Conservation (phyloP, 768 basidiomycete genomes). For the Chlorophyllum brunneum region DNA sequence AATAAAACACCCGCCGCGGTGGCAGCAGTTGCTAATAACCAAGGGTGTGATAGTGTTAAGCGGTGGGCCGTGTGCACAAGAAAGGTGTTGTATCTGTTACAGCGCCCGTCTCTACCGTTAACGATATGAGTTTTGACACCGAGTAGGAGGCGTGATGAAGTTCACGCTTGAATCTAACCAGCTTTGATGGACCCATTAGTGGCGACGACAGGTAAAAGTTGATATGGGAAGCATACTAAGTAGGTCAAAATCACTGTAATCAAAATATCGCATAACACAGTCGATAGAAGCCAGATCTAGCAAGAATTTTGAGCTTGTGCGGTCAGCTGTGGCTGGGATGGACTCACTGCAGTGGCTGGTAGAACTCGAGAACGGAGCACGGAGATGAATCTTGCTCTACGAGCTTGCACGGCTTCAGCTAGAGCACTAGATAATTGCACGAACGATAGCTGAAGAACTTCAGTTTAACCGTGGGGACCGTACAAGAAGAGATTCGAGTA, state of each 20-base stretch:
- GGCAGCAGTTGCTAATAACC: not conserved
- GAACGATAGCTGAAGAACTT: not conserved
- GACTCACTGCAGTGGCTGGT: not conserved
- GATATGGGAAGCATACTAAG: not conserved
- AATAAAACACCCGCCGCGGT: not conserved
- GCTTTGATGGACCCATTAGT: not conserved
- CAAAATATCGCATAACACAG: slow-evolving; percentile 1
- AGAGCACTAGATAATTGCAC: not conserved
- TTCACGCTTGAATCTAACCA: not conserved
- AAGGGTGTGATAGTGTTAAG: not conserved
- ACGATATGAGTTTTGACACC: not conserved
- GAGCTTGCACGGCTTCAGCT: not conserved
- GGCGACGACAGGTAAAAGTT: too few relatives aligned
- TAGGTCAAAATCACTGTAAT: not conserved
- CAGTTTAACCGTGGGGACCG: not conserved
- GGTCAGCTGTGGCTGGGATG: not conserved
- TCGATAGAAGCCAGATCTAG: slow-evolving; percentile 6
- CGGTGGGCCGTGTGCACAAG: not conserved
- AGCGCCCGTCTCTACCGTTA: not conserved
- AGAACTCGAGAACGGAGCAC: not conserved
- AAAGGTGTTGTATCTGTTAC: not conserved
- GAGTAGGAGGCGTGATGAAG: not conserved
- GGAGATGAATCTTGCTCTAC: not conserved
- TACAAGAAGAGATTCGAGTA: not conserved
- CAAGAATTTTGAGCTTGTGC: not conserved